Evolutionary conservation across 345 rosid species (phyloP).

Genomic region (Camelina hispida): DNA sequence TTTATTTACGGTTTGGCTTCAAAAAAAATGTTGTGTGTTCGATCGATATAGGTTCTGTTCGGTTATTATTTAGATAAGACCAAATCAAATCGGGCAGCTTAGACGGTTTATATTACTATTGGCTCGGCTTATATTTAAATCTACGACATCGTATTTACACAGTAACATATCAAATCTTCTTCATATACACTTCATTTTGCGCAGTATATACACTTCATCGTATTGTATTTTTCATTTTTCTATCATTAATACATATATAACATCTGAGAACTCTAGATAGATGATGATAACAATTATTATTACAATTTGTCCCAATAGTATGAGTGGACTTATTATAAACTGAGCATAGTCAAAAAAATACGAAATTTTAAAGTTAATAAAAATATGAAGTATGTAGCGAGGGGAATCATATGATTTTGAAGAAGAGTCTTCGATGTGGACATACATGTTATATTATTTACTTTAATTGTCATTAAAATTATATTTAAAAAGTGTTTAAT

Average conservation of each 20-base stretch:
- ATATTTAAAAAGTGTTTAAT: too few relatives aligned
- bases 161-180: neutral
- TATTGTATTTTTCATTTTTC: too few relatives aligned
- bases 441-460: constrained; percentile 8
- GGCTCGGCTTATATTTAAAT: neutral
- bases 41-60: neutral
- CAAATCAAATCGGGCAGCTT: neutral
- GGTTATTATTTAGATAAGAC: constrained; percentile 1
- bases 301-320: too few relatives aligned
- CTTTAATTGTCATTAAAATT: too few relatives aligned
- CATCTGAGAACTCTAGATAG: too few relatives aligned
- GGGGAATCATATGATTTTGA: constrained; percentile 21
- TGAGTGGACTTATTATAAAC: too few relatives aligned
- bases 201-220: too few relatives aligned
- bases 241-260: too few relatives aligned
- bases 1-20: neutral
- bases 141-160: neutral
- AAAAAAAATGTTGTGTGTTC: neutral
- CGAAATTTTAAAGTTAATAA: neutral
- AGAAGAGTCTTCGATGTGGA: constrained; percentile 25
- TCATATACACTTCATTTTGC: neutral
- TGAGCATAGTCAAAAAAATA: too few relatives aligned
- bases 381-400: constrained; percentile 24
- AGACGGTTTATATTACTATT: constrained; percentile 3
- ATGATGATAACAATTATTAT: too few relatives aligned